phyloP scores from a whole-genome alignment of 2,329 filamentous ascomycete species.

The Blastomyces gilchristii region DNA sequence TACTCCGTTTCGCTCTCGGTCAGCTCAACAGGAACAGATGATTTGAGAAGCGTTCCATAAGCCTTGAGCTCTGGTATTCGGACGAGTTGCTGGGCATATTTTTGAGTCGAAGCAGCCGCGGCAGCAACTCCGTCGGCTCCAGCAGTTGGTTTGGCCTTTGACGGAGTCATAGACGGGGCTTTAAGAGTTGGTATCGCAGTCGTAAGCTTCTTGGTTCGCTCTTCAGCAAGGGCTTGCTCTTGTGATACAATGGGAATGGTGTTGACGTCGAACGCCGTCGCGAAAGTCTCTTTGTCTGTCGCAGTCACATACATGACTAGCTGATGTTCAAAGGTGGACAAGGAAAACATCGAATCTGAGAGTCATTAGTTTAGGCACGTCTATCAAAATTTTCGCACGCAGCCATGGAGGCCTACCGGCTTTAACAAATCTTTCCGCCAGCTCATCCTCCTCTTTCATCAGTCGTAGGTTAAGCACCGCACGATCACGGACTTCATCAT shows the following conservation, averaged over 20 bases:
- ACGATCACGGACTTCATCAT: constrained; percentile 94
- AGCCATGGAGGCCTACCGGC: constrained; percentile 54
- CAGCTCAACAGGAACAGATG: constrained; percentile 72
- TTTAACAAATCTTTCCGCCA: constrained; percentile 80
- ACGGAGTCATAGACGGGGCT: constrained; percentile 69
- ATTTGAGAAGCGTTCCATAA: constrained; percentile 87
- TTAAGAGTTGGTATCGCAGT: constrained; percentile 88
- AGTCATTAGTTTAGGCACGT: constrained; percentile 3
- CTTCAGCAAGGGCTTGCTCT: constrained; percentile 91
- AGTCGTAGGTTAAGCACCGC: constrained; percentile 84
- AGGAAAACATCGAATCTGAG: constrained; percentile 83
- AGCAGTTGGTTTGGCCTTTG: constrained; percentile 57
- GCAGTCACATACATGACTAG: constrained; percentile 96
- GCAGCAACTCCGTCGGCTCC: constrained; percentile 66
- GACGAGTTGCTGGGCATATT: constrained; percentile 78
- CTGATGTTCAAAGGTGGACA: constrained; percentile 92
- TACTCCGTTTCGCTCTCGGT: constrained; percentile 98
- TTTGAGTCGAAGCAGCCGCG: constrained; percentile 70
- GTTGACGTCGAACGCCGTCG: constrained; percentile 77
- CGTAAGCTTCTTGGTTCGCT: constrained; percentile 93
- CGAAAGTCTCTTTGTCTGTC: constrained; percentile 76
- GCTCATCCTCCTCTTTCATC: constrained; percentile 83
- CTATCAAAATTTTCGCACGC: background rate
- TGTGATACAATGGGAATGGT: constrained; percentile 87
- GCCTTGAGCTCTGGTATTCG: constrained; percentile 83